Base-by-base conservation (phyloP, 208 protist genomes). In the Wallacemonas sp. region DNA sequence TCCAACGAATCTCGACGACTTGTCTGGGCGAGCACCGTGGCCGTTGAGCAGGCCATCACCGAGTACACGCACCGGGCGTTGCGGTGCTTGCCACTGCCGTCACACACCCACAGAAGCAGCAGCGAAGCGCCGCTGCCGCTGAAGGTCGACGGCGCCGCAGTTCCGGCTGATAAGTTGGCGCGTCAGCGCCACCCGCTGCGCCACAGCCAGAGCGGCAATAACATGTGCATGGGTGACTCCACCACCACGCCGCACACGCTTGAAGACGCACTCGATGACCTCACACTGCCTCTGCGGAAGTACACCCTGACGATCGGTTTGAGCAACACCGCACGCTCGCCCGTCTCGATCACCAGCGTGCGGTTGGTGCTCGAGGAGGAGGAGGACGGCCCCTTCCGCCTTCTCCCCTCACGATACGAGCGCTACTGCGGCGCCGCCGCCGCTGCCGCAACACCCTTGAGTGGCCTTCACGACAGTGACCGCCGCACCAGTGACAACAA, bases 21-120 rank as follows among this genome's bases (percentile, higher is more conserved):
- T 34, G 75, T 59, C 54, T 91, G 85, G 81, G 66, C 52, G 32
- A 86, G 73, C 60, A 72, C 68, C 9, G 52, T 91, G 50, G 66
- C 74, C 26, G 73, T 66, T 12, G 85, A 86, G 62, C 73, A 73
- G 39, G 65, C 76, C 10, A 63, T 91, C 22, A 68, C 59, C 26
- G 81, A 91, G 65, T 45, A 60, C 19, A 29, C 55, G 55, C 63
- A 67, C 61, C 68, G 77, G 0, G 21, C 36, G 22, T 50, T 88
- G 57, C 54, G 68, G 29, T 59, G 24, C n/a, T n/a, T 79, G 41
- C 46, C 26, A 48, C 60, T 50, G 0, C n/a, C n/a, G n/a, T n/a
- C n/a, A n/a, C n/a, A n/a, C n/a, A n/a, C n/a, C n/a, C n/a, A n/a
- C n/a, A n/a, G n/a, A n/a, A n/a, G n/a, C n/a, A n/a, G n/a, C n/a